Evolutionary conservation across 495 filamentous ascomycete genomes (phyloP).

Genomic region (Mytilinidion resinicola): DNA sequence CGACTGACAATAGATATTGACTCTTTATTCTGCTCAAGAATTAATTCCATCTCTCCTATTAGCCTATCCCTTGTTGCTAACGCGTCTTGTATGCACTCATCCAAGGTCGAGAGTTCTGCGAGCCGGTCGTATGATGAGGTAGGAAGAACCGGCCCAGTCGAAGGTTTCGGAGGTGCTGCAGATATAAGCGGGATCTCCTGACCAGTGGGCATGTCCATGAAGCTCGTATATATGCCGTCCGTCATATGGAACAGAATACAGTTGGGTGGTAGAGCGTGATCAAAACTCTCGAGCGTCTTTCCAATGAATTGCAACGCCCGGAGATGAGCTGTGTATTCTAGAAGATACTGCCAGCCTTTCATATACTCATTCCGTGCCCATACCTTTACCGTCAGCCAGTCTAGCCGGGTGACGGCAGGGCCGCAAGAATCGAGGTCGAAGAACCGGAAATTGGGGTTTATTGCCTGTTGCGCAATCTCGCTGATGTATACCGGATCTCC

Average conservation of each 20-base stretch:
- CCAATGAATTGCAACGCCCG: slow-evolving; percentile 74
- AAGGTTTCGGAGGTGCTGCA: slow-evolving; percentile 39
- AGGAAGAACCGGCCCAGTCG: slow-evolving; percentile 36
- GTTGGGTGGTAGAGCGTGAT: slow-evolving; percentile 75
- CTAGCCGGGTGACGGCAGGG: slow-evolving; percentile 56
- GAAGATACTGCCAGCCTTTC: slow-evolving; percentile 55
- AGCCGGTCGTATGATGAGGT: slow-evolving; percentile 88
- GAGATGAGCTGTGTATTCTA: slow-evolving; percentile 67
- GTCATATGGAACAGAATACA: slow-evolving; percentile 79
- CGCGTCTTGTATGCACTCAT: slow-evolving; percentile 89
- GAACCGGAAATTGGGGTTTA: slow-evolving; percentile 83
- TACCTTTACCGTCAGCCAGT: slow-evolving; percentile 60
- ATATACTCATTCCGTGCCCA: slow-evolving; percentile 63
- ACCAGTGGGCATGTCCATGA: slow-evolving; percentile 51
- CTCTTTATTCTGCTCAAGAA: slow-evolving; percentile 53
- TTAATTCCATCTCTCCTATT: slow-evolving; percentile 66
- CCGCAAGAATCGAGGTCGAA: slow-evolving; percentile 73
- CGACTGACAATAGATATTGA: slow-evolving; percentile 42
- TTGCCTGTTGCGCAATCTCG: slow-evolving; percentile 69
- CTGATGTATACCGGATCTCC: slow-evolving; percentile 76
- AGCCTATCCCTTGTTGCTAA: slow-evolving; percentile 68
- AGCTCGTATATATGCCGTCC: slow-evolving; percentile 80
- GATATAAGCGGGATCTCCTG: slow-evolving; percentile 31
- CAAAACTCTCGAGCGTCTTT: slow-evolving; percentile 62
- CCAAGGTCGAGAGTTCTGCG: slow-evolving; percentile 81